These are phyloP conservation scores for Globisporangium sylvaticum DNA, from an alignment of 352 stramenopile species.

Conservation along the genomic window DNA sequence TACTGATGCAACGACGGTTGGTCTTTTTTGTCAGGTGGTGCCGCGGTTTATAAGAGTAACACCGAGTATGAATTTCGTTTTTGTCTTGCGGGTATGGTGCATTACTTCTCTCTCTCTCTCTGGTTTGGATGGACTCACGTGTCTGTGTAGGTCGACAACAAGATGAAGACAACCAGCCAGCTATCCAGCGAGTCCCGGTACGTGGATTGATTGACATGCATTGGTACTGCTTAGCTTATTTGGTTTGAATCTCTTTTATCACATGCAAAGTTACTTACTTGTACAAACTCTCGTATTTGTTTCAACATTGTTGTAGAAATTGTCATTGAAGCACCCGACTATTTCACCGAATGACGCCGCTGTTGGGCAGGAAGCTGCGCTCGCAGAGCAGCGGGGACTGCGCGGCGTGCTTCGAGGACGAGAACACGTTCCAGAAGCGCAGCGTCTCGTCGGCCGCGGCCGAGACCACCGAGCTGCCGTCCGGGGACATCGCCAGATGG, in stretches of 20 bases:
- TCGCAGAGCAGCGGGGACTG: background rate
- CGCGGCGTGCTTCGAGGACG: conserved; percentile 14
- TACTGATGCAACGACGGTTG: background rate
- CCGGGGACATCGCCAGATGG: conserved; percentile 90
- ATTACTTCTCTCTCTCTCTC: too few species aligned
- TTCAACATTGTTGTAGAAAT: background rate
- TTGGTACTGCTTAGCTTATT: background rate
- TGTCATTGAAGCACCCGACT: background rate
- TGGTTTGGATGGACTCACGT: background rate
- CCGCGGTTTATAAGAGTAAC: background rate
- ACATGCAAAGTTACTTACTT: background rate
- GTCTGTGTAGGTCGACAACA: background rate
- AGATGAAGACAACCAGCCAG: background rate
- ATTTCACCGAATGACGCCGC: conserved; percentile 14
- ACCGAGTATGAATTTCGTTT: background rate
- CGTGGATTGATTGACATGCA: background rate
- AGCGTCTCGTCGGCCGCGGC: conserved; percentile 95
- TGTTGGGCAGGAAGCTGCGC: conserved; percentile 1
- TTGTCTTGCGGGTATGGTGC: too few species aligned
- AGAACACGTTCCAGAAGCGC: conserved; percentile 95
- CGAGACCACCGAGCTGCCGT: conserved; percentile 91
- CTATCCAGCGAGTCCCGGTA: background rate
- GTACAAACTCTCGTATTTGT: background rate
- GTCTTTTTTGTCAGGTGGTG: background rate
- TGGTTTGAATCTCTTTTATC: background rate